Conservation (phyloP, 768 basidiomycete genomes). For the Neoboletus brunneissimus region DNA sequence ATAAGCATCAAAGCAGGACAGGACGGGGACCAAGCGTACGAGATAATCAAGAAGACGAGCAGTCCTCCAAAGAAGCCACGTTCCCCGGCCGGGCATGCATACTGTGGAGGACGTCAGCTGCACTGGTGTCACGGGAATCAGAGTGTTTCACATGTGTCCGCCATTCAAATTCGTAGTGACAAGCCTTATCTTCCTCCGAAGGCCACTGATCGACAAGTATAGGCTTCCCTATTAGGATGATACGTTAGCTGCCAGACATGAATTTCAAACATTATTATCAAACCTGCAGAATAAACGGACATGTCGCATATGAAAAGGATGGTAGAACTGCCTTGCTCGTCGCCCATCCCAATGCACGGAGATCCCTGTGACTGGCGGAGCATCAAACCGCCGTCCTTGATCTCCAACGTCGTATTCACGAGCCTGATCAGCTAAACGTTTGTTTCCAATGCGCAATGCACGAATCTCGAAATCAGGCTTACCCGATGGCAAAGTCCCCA, state of each 20-base stretch:
- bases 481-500: constrained; percentile 76
- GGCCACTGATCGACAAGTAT: constrained; percentile 64
- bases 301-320: constrained; percentile 79
- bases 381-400: constrained; percentile 52
- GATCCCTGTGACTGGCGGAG: constrained; percentile 64
- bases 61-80: constrained; percentile 47
- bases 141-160: constrained; percentile 60
- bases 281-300: constrained; percentile 54
- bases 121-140: not conserved
- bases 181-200: constrained; percentile 58
- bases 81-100: constrained; percentile 71
- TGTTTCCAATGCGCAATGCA: too few relatives aligned
- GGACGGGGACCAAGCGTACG: constrained; percentile 43
- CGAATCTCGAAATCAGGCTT: constrained; percentile 4
- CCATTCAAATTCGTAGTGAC: constrained; percentile 84
- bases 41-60: constrained; percentile 54
- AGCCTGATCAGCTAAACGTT: constrained; percentile 14
- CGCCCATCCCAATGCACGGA: constrained; percentile 46
- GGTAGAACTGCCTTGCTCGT: constrained; percentile 56
- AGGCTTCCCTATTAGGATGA: constrained; percentile 39
- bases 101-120: constrained; percentile 34
- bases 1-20: not conserved
- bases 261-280: not conserved
- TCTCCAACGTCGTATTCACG: constrained; percentile 58
- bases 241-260: not conserved